Evolutionary conservation across 805 yeast species (phyloP), one percentile per base, ranked within the genome.

Genomic region (Torulaspora franciscae): DNA sequence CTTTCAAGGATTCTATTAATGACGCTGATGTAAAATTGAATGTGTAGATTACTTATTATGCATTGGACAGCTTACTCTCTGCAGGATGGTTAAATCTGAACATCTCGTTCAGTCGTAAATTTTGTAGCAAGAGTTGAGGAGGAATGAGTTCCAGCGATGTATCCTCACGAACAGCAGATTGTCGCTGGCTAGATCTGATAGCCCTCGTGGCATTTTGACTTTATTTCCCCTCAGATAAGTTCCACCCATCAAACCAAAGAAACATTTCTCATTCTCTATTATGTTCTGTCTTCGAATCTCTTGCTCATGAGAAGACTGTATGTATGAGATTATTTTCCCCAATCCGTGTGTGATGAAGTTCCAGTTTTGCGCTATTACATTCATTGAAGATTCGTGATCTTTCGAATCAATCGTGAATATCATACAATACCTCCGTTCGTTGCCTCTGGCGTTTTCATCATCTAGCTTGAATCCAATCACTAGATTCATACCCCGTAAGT

Each of bases 11-110:
- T 39, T 64, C 69, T 55, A 73, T 93, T 58, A 76, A 80, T 56
- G 67, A 74, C 37, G 87, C 82, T 59, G 79, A 76, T 57, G 93
- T 86, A 46, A 79, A 85, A 57, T 77, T 93, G 64, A 80, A 79
- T 57, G 99, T 91, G 59, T 93, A 73, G 14, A 63, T 25, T 30
- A 24, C 23, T 22, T 35, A 34, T 40, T 38, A 37, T 37, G 39
- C 40, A 44, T 33, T 15, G 23, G 25, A 23, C 38, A 29, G 11
- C 14, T 30, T 15, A n/a, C 25, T 29, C 29, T 24, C 11, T 10
- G 22, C 22, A 19, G 22, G 22, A 19, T 19, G 17, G 27, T 32
- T 4, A 13, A 28, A 26, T 14, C 13, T 27, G 28, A 13, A 17
- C 17, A 7, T 6, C 6, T 35, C 23, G 32, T 19, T 37, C 38